These are phyloP conservation scores for Pyrrhoderma noxium DNA, from an alignment of 1,284 basidiomycete species.

Conservation along the genomic window DNA sequence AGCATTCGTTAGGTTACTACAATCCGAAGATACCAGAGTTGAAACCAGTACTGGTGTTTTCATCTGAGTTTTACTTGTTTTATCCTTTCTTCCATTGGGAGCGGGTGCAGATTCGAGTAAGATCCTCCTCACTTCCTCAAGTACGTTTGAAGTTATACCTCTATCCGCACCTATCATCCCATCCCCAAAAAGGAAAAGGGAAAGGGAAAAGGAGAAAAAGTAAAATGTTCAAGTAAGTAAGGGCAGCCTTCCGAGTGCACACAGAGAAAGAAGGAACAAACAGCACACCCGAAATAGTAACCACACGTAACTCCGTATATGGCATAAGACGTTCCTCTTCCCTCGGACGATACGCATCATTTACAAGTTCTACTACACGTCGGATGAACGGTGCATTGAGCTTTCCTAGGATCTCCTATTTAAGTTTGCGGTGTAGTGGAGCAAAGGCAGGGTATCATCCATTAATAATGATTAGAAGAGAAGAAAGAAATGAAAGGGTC, in stretches of 20 bases:
- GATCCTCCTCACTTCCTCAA: constrained; percentile 9
- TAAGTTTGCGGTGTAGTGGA: not conserved
- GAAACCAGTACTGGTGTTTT: constrained; percentile 28
- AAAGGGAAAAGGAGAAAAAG: constrained; percentile 17
- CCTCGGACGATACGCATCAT: constrained; percentile 36
- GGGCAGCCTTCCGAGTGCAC: no score
- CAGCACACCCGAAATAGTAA: constrained; percentile 43
- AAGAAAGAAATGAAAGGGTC: not conserved
- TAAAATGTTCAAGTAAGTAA: no score
- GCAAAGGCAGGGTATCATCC: not conserved
- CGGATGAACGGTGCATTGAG: constrained; percentile 39
- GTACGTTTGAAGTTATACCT: constrained; percentile 4
- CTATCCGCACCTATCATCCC: constrained; percentile 19
- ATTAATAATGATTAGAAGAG: not conserved
- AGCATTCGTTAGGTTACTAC: constrained; percentile 40
- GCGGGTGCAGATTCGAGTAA: not conserved
- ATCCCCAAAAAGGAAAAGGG: no score
- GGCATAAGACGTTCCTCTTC: constrained; percentile 33
- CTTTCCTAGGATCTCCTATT: constrained; percentile 36
- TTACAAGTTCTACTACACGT: constrained; percentile 34
- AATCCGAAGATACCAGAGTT: constrained; percentile 53
- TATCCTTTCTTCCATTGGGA: no score
- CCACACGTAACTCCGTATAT: constrained; percentile 45
- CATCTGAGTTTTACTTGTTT: constrained; percentile 25
- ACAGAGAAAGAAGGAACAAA: no score